These are phyloP conservation scores for Kodamaea restingae DNA, from an alignment of 805 yeast genomes.

Conservation along the genomic window DNA sequence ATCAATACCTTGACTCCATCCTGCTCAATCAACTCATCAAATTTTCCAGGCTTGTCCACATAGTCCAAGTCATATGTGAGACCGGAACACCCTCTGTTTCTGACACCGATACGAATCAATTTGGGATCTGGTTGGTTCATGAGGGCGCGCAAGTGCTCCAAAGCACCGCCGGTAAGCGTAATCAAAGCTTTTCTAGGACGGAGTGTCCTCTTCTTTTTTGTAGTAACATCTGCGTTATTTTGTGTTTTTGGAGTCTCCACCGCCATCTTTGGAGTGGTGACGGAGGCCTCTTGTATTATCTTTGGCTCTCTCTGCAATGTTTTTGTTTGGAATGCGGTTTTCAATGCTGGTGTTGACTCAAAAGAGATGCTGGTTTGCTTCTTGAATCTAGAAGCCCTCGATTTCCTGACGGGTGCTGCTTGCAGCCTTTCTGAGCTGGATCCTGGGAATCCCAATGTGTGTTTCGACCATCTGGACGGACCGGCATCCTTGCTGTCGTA, in stretches of 20 bases:
- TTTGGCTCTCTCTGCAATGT: background rate
- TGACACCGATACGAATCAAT: slow-evolving; percentile 88
- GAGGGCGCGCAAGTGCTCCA: slow-evolving; percentile 62
- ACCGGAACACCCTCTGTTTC: slow-evolving; percentile 96
- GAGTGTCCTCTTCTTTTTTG: slow-evolving; percentile 52
- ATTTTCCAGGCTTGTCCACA: slow-evolving; percentile 86
- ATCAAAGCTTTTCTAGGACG: slow-evolving; percentile 90
- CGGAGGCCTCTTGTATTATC: slow-evolving; percentile 2
- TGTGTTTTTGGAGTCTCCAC: slow-evolving; percentile 5
- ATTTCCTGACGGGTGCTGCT: slow-evolving; percentile 21
- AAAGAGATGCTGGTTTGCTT: slow-evolving; percentile 8
- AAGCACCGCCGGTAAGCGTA: slow-evolving; percentile 71
- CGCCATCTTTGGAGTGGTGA: slow-evolving; percentile 5
- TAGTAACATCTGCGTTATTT: slow-evolving; percentile 10
- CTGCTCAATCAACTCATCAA: slow-evolving; percentile 89
- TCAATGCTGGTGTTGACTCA: slow-evolving; percentile 4
- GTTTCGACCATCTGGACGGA: slow-evolving; percentile 30
- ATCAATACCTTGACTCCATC: slow-evolving; percentile 90
- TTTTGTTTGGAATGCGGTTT: slow-evolving; percentile 2
- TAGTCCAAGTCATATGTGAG: slow-evolving; percentile 87
- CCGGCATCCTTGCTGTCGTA: slow-evolving; percentile 10
- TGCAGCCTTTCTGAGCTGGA: background rate
- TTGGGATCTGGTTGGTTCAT: slow-evolving; percentile 82
- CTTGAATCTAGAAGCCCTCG: slow-evolving; percentile 29
- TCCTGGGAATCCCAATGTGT: slow-evolving; percentile 20